Evolutionary conservation across 129 eudicot species (phyloP).

Genomic region (Mikania micrantha): DNA sequence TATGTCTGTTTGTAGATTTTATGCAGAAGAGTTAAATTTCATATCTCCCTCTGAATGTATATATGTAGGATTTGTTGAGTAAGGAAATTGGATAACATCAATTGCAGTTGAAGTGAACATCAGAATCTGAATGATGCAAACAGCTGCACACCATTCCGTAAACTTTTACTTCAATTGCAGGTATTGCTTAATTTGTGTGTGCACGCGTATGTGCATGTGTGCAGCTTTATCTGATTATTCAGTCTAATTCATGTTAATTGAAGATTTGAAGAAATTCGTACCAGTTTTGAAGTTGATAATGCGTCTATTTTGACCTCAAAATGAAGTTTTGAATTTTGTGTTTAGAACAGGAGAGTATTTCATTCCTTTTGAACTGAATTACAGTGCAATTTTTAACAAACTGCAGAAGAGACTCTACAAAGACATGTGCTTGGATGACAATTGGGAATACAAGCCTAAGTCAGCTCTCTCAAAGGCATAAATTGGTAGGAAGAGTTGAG

Average conservation of each 20-base stretch:
- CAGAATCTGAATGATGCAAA: conserved; percentile 42
- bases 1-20: not conserved
- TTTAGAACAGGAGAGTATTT: not conserved
- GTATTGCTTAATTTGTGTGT: conserved; percentile 18
- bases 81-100: conserved; percentile 13
- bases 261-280: not conserved
- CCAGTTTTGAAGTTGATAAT: no score
- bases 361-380: conserved; percentile 6
- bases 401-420: conserved; percentile 41
- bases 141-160: conserved; percentile 41
- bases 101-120: not conserved
- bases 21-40: not conserved
- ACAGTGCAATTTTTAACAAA: conserved; percentile 6
- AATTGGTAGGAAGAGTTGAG: conserved; percentile 11
- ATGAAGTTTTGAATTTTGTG: not conserved
- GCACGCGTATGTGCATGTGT: not conserved
- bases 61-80: conserved; percentile 4
- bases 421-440: conserved; percentile 18
- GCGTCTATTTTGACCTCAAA: not conserved
- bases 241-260: not conserved
- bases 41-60: not conserved
- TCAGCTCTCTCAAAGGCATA: conserved; percentile 24
- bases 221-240: not conserved
- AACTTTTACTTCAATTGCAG: conserved; percentile 34
- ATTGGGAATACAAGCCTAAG: conserved; percentile 11